phyloP scores from a whole-genome alignment of 2,329 filamentous ascomycete species.

The Talaromyces piceae region DNA sequence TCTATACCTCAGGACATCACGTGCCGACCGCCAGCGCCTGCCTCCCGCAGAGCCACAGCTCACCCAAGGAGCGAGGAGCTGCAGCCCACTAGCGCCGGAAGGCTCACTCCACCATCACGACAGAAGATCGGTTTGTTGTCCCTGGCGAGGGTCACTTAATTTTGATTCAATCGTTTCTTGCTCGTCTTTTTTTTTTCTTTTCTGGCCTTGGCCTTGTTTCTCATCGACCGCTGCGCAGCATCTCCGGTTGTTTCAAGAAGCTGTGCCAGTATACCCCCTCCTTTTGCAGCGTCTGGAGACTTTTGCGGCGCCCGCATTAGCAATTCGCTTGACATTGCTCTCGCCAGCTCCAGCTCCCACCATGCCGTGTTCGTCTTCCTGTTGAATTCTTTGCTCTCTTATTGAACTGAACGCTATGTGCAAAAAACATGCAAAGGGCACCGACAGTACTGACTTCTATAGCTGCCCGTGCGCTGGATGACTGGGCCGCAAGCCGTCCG shows the following conservation, averaged over 20 bases:
- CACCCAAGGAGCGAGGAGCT: background rate
- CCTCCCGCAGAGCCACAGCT: background rate
- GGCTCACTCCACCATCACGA: background rate
- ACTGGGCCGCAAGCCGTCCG: slow-evolving; percentile 49
- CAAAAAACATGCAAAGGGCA: background rate
- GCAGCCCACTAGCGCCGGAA: background rate
- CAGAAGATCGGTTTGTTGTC: background rate
- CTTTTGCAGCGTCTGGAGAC: background rate
- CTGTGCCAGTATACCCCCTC: background rate
- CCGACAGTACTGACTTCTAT: background rate
- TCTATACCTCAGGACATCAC: background rate
- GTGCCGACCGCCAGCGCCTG: background rate
- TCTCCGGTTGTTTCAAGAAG: background rate
- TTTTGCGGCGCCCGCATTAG: slow-evolving; percentile 9
- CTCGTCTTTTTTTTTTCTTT: background rate
- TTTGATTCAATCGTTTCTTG: background rate
- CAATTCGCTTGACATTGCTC: slow-evolving; percentile 1
- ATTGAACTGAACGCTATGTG: background rate
- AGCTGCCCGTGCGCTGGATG: slow-evolving; percentile 45
- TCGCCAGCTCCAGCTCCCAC: background rate
- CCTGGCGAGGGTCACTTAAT: background rate
- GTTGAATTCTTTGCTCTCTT: background rate
- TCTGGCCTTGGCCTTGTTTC: background rate
- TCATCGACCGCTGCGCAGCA: background rate
- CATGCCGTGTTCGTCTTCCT: slow-evolving; percentile 8